Percentiles rank a stretch among this genome's conserved stretches.
Evolutionary conservation across 139 green algal species (phyloP).

Genomic region (Chlorella sp.): DNA sequence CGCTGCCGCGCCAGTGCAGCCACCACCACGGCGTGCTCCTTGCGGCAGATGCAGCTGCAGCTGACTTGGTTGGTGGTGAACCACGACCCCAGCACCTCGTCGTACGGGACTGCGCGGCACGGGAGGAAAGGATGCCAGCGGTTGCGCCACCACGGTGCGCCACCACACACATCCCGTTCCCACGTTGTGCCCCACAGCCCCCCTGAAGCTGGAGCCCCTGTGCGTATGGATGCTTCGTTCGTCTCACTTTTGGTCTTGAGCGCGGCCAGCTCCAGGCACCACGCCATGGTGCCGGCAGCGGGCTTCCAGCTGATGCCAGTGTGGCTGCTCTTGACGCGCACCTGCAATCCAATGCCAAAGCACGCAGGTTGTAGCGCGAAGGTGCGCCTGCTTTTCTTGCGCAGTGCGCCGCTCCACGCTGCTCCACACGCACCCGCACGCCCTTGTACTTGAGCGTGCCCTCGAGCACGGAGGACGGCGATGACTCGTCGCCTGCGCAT

Average conservation of each 20-base stretch:
- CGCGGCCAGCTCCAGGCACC: conserved; percentile 4
- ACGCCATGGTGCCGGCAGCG: background rate
- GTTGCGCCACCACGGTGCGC: background rate
- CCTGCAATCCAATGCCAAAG: too few relatives aligned
- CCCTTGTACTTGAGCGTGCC: background rate
- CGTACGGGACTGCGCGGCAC: conserved; percentile 28
- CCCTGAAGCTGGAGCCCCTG: too few relatives aligned
- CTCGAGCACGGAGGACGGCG: background rate
- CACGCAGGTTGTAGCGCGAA: too few relatives aligned
- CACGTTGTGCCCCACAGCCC: too few relatives aligned
- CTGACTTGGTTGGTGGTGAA: background rate
- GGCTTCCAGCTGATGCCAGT: conserved; percentile 21
- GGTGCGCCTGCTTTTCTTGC: too few relatives aligned
- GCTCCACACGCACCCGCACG: background rate
- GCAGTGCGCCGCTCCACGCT: too few relatives aligned
- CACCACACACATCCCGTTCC: too few relatives aligned
- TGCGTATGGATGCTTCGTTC: too few relatives aligned
- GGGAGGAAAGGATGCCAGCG: background rate
- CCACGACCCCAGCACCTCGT: conserved; percentile 40
- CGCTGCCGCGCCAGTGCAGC: conserved; percentile 29
- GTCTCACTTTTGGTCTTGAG: conserved; percentile 9
- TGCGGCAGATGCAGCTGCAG: background rate
- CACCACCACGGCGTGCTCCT: conserved; percentile 39
- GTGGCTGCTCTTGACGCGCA: conserved; percentile 16
- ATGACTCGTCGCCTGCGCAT: background rate